Percentiles rank a stretch among this genome's conserved stretches.
Evolutionary conservation across 1,139 yeast species (phyloP).

Genomic region (Suhomyces maxii): DNA sequence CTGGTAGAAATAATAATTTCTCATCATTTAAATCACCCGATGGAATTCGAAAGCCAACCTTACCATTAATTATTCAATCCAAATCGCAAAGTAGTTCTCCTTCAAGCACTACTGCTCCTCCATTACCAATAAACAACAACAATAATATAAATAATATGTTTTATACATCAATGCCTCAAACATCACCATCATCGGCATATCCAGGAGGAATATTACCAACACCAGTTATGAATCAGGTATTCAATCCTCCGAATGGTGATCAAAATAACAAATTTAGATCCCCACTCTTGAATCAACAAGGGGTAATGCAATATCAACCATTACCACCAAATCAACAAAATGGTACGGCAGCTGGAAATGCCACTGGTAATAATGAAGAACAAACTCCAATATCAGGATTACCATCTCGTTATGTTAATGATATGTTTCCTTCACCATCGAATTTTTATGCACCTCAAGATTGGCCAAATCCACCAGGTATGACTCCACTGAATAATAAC

Average conservation of each 20-base stretch:
- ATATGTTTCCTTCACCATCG: constrained; percentile 56
- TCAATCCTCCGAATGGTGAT: constrained; percentile 18
- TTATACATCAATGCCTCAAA: constrained; percentile 31
- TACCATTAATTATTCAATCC: constrained; percentile 41
- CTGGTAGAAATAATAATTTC: constrained; percentile 24
- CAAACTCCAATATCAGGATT: constrained; percentile 53
- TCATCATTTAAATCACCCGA: constrained; percentile 42
- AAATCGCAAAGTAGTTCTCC: constrained; percentile 50
- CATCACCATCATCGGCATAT: constrained; percentile 24
- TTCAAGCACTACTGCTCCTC: constrained; percentile 43
- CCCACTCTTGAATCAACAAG: constrained; percentile 2
- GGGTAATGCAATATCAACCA: constrained; percentile 1
- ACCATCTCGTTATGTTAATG: constrained; percentile 53
- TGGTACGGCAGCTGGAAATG: background rate
- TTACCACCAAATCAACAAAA: background rate
- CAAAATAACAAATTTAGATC: constrained; percentile 6
- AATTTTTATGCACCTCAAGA: constrained; percentile 50
- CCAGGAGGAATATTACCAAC: constrained; percentile 35
- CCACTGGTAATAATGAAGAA: constrained; percentile 32
- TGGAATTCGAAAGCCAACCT: constrained; percentile 32
- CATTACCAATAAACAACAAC: constrained; percentile 24
- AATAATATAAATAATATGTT: constrained; percentile 16
- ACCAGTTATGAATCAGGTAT: constrained; percentile 39
- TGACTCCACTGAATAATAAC: constrained; percentile 34
- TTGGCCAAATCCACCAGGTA: constrained; percentile 35